These are phyloP conservation scores for Aspergillus aculeatinus DNA, from an alignment of 2,329 filamentous ascomycete genomes.

Conservation along the genomic window DNA sequence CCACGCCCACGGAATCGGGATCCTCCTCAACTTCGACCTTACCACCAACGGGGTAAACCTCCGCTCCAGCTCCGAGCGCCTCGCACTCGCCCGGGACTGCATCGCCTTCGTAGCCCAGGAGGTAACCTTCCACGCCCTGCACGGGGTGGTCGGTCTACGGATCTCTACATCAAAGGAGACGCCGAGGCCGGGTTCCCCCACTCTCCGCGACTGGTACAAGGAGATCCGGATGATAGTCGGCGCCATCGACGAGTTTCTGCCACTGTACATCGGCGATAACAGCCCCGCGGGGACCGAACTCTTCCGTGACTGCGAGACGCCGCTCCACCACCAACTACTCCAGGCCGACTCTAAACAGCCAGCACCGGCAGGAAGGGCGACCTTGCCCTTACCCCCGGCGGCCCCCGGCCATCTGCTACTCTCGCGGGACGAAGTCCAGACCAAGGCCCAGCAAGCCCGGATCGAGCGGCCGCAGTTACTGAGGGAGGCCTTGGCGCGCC, in stretches of 20 bases:
- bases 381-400: neutral
- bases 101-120: conserved; percentile 54
- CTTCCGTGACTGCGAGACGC: conserved; percentile 47
- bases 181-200: conserved; percentile 44
- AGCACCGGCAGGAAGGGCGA: neutral
- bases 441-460: neutral
- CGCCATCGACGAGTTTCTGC: conserved; percentile 51
- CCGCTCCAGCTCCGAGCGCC: conserved; percentile 48
- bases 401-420: neutral
- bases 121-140: conserved; percentile 38
- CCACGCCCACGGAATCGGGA: conserved; percentile 51
- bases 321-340: neutral
- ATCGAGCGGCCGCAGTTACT: neutral
- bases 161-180: conserved; percentile 56
- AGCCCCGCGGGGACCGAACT: conserved; percentile 50
- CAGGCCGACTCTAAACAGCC: neutral
- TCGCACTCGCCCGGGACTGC: conserved; percentile 49
- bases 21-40: conserved; percentile 60
- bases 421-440: neutral
- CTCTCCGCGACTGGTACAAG: conserved; percentile 58
- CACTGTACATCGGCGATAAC: conserved; percentile 57
- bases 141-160: conserved; percentile 56
- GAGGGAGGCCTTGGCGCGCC: neutral
- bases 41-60: conserved; percentile 61
- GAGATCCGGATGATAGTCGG: conserved; percentile 49